Base-by-base conservation (phyloP, 2,329 filamentous ascomycete species). In the Scleromitrula shiraiana region DNA sequence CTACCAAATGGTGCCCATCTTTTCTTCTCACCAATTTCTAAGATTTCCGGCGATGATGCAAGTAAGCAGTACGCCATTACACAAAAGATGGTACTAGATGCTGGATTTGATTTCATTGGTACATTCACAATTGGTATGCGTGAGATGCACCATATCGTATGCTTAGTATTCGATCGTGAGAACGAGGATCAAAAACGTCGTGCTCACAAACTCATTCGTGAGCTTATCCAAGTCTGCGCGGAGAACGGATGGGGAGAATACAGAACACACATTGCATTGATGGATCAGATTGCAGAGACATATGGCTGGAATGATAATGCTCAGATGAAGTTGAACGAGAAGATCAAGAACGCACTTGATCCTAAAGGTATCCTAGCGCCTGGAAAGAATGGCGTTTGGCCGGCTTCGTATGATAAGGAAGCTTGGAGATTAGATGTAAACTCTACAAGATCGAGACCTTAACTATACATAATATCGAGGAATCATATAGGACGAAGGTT, bases 141-240 rank as follows among this genome's bases (percentile, higher is more conserved):
- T 9, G 74, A 77, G 59, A 76, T 77, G 67, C 74, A 77, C 57
- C 70, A 76, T 56, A 77, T 78, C 49, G 69, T 75, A 3, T 73
- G 72, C 49, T 71, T 78, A 35, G 67, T 77, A 12, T 78, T 73
- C 56, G 68, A 78, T 51, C 64, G 69, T 5, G 64, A 66, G 30
- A 64, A 72, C 27, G 54, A 64, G 0, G 65, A 69, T 1, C 54
- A 59, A 39, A 67, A 71, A 53, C 53, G 63, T 17, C 61, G 64
- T 43, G 65, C 66, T 9, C 60, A 67, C 50, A 54, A 57, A 49
- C 53, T 70, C 10, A 69, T 73, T 50, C 58, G 56, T n/a, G 60
- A 59, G 23, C 56, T 70, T 46, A 68, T 71, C 39, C 59, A 64
- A 22, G 67, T 68, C 39, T 61, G 61, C n/a, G 69, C 69, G 2